Conservation (phyloP, 2,329 filamentous ascomycete genomes). For the Tolypocladium tundrense region DNA sequence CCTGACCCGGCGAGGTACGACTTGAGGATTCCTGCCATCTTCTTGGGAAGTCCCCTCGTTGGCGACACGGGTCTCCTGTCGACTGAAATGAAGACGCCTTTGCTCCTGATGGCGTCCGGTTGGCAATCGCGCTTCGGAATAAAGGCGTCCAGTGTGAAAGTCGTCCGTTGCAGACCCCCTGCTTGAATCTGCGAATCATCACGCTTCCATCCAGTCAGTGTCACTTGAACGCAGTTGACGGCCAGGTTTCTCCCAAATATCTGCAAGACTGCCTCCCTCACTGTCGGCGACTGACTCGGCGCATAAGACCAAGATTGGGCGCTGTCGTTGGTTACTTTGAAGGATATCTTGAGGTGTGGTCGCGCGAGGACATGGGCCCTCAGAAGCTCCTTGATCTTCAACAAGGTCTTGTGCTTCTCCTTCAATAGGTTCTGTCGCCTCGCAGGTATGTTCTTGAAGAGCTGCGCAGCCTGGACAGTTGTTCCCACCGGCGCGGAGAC, state of each 20-base stretch:
- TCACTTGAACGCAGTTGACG: conserved; percentile 39
- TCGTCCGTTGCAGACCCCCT: neutral
- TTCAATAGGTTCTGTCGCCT: conserved; percentile 49
- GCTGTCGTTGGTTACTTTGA: conserved; percentile 48
- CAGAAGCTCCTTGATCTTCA: conserved; percentile 49
- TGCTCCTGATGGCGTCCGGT: conserved; percentile 27
- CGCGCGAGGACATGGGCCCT: conserved; percentile 57
- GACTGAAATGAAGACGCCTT: conserved; percentile 54
- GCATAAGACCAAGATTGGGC: conserved; percentile 50
- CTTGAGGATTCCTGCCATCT: conserved; percentile 44
- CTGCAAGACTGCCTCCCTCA: conserved; percentile 51
- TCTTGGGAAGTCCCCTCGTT: conserved; percentile 46
- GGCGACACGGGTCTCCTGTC: conserved; percentile 55
- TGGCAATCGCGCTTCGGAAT: conserved; percentile 43
- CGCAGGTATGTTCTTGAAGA: conserved; percentile 54
- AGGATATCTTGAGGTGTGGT: conserved; percentile 47
- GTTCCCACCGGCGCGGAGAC: conserved; percentile 55
- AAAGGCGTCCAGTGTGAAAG: conserved; percentile 42
- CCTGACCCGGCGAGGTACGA: conserved; percentile 20
- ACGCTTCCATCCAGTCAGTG: conserved; percentile 13
- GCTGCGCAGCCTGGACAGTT: conserved; percentile 47
- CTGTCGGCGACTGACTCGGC: conserved; percentile 35
- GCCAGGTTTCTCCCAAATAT: conserved; percentile 48
- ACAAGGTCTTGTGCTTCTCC: conserved; percentile 44
- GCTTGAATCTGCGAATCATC: neutral